Evolutionary conservation across 768 basidiomycete species (phyloP), one percentile per base, ranked within the genome.

Genomic region (Steccherinum ochraceum): DNA sequence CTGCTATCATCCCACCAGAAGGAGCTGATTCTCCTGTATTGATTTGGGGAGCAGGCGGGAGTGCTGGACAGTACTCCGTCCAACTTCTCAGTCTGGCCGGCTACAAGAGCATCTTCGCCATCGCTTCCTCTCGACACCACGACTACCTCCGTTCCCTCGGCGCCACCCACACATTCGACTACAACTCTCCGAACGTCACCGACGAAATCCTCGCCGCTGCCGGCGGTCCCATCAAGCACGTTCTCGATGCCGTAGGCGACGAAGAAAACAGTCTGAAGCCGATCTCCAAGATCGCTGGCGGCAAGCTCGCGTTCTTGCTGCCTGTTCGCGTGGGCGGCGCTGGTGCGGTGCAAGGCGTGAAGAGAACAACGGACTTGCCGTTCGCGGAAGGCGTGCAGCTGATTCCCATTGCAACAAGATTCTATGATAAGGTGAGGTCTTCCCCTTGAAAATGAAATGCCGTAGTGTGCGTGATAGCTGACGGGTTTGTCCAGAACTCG

Each of bases 1-100:
- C 24, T 16, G 24, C 40, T 1, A 24, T 20, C 5, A 19, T 18
- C 26, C 19, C 46, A 7, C 39, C 46, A 11, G 20, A 23, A n/a
- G 44, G 46, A 30, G 20, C 24, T 18, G 18, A 24, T 26, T 12
- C 23, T 10, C 46, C 52, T 4, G 16, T 44, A 3, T 39, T 52
- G 12, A 40, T 52, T 10, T 48, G 40, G 45, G 52, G 52, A n/a
- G 52, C 52, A 12, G 52, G 52, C 46, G 27, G 45, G 3, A 42
- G 45, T 39, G 5, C 46, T 2, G 52, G 52, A 2, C 52, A 48
- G 21, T 52, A 24, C 52, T n/a, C 42, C n/a, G n/a, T 52, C 24
- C 52, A 52, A 24, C 39, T 45, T n/a, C 41, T 52, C 7, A 35
- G 41, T 27, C 12, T 52, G 30, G 46, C 46, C 7, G 52, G 52